These are phyloP conservation scores for Microbotryomycetes sp. DNA, from an alignment of 1,284 basidiomycete species.

Conservation along the genomic window DNA sequence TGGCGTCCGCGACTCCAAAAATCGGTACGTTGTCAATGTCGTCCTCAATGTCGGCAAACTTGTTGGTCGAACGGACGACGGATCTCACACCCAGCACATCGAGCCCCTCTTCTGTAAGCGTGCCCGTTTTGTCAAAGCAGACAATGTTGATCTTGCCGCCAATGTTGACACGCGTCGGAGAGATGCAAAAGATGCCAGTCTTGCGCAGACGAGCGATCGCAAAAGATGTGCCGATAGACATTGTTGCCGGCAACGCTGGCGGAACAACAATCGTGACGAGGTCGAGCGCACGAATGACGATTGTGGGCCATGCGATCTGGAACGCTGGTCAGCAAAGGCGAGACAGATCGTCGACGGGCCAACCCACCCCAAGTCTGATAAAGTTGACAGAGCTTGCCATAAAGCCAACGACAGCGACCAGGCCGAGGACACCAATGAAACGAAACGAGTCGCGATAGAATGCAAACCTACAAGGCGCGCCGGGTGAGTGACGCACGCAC, in stretches of 20 bases:
- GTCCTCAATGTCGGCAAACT: constrained; percentile 85
- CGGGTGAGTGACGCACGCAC: too few relatives aligned
- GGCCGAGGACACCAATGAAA: constrained; percentile 86
- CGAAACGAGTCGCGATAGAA: constrained; percentile 70
- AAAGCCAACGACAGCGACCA: constrained; percentile 48
- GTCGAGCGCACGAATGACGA: constrained; percentile 85
- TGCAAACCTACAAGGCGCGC: constrained; percentile 31
- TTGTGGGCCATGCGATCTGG: constrained; percentile 84
- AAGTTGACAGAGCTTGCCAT: constrained; percentile 71
- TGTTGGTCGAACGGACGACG: constrained; percentile 58
- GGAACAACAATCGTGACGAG: constrained; percentile 98
- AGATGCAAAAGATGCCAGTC: constrained; percentile 89
- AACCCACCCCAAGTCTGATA: constrained; percentile 70
- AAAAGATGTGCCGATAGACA: constrained; percentile 96
- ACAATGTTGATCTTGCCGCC: constrained; percentile 96
- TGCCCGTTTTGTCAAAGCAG: constrained; percentile 99
- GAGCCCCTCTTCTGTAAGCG: constrained; percentile 93
- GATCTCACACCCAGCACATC: constrained; percentile 89
- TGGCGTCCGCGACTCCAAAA: constrained; percentile 52
- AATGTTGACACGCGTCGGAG: constrained; percentile 91
- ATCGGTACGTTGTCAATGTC: constrained; percentile 78
- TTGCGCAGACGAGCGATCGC: constrained; percentile 84
- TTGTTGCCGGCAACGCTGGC: constrained; percentile 90
- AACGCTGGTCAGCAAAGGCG: neutral
- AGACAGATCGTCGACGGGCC: constrained; percentile 10